A percentile compares a stretch with the other conserved stretches of the same genome.
Evolutionary conservation across 257 asterid species (phyloP).

Genomic region (Linderniella brevidens): DNA sequence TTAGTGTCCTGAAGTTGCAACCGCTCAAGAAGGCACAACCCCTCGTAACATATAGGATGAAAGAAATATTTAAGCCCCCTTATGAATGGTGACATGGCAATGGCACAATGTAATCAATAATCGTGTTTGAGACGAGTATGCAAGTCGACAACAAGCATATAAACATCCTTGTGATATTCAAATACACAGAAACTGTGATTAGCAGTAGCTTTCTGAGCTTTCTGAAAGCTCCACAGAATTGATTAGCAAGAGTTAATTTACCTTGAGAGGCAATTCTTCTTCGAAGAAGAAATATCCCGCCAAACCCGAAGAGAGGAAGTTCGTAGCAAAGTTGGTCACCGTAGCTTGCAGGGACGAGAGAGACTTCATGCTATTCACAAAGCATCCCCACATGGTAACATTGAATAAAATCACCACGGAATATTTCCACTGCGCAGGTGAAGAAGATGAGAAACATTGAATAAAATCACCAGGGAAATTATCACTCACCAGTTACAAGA

Average conservation of each 20-base stretch:
- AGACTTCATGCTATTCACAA: constrained; percentile 72
- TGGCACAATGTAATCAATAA: too few species aligned
- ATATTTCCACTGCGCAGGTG: constrained; percentile 39
- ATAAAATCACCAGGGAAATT: background rate
- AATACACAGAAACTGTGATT: background rate
- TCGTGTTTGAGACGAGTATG: too few species aligned
- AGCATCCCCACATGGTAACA: constrained; percentile 90
- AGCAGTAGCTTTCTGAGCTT: background rate
- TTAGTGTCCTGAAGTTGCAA: too few species aligned
- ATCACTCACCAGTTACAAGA: background rate
- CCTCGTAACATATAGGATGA: too few species aligned
- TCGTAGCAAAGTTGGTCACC: constrained; percentile 74
- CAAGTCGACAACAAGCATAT: too few species aligned
- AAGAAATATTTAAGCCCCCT: too few species aligned
- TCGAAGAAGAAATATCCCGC: constrained; percentile 72
- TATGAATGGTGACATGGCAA: too few species aligned
- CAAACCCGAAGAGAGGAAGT: constrained; percentile 69
- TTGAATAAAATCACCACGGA: constrained; percentile 52
- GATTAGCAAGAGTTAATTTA: constrained; percentile 7
- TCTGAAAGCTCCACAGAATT: constrained; percentile 1
- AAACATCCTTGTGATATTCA: too few species aligned
- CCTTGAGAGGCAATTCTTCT: constrained; percentile 55
- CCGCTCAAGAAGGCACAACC: too few species aligned
- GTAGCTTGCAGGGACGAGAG: constrained; percentile 90
- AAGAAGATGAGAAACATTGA: constrained; percentile 10